Evolutionary conservation across 139 green algal species (phyloP).

Genomic region (Coccomyxa sp.): DNA sequence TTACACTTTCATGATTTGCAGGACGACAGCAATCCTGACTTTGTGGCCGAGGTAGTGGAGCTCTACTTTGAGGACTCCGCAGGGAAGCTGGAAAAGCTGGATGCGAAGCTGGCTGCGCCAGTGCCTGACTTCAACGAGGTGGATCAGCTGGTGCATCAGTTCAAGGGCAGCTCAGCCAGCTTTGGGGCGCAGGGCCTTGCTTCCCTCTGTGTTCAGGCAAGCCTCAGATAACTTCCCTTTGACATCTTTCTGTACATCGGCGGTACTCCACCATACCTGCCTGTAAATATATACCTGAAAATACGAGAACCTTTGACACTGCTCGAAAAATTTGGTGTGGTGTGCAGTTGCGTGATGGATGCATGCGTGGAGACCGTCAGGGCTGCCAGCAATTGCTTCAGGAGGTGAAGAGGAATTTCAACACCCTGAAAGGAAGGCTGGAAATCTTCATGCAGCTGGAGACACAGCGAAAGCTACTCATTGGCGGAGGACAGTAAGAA

Average conservation of each 20-base stretch:
- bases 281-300: background rate
- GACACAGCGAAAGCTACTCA: constrained; percentile 37
- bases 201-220: constrained; percentile 47
- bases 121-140: constrained; percentile 56
- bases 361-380: constrained; percentile 31
- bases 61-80: constrained; percentile 78
- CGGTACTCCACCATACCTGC: background rate
- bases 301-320: background rate
- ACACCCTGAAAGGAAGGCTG: constrained; percentile 38
- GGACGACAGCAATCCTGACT: constrained; percentile 78
- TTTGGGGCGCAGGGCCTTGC: constrained; percentile 54
- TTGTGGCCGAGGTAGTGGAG: constrained; percentile 61
- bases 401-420: constrained; percentile 16
- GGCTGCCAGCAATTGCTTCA: constrained; percentile 22
- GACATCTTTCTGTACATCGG: background rate
- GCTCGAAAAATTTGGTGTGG: background rate
- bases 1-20: constrained; percentile 22
- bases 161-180: constrained; percentile 79
- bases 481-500: background rate
- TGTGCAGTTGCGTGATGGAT: constrained; percentile 52
- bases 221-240: background rate
- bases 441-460: constrained; percentile 65
- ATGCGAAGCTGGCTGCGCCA: constrained; percentile 25
- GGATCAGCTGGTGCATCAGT: constrained; percentile 80
- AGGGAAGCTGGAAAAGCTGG: constrained; percentile 56